Evolutionary conservation across 2,329 filamentous ascomycete species (phyloP).

Genomic region (Ophiostoma sp.): DNA sequence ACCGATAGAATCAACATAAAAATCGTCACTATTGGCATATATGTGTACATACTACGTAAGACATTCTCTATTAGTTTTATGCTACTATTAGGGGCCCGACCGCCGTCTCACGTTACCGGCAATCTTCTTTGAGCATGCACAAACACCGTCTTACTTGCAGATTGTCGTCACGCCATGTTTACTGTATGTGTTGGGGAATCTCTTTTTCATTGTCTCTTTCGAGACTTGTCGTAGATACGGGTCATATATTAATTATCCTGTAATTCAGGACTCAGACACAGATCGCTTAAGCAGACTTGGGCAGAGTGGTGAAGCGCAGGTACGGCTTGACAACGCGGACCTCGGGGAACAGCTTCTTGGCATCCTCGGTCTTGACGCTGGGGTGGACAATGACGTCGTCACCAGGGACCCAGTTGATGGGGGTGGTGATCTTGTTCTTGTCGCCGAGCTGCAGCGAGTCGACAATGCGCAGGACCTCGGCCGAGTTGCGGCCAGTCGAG

Average conservation of each 20-base stretch:
- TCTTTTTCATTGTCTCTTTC: conserved; percentile 1
- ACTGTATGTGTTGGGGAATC: conserved; percentile 5
- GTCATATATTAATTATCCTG: background rate
- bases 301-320: conserved; percentile 64
- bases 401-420: conserved; percentile 83
- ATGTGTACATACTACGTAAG: too few relatives aligned
- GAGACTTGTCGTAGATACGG: background rate
- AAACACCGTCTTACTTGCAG: too few relatives aligned
- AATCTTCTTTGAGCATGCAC: too few relatives aligned
- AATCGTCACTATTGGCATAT: too few relatives aligned
- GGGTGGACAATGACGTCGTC: conserved; percentile 92
- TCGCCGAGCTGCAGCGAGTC: conserved; percentile 78
- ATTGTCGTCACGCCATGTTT: background rate
- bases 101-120: too few relatives aligned
- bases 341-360: conserved; percentile 80
- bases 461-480: conserved; percentile 71
- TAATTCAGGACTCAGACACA: background rate
- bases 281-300: conserved; percentile 38
- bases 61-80: background rate
- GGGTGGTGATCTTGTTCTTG: conserved; percentile 81
- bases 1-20: too few relatives aligned
- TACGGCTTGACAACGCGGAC: conserved; percentile 65
- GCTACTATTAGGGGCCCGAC: too few relatives aligned
- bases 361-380: conserved; percentile 73
- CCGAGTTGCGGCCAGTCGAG: conserved; percentile 77